These are phyloP conservation scores for Russula sp. DNA, from an alignment of 768 basidiomycete species.

Conservation along the genomic window DNA sequence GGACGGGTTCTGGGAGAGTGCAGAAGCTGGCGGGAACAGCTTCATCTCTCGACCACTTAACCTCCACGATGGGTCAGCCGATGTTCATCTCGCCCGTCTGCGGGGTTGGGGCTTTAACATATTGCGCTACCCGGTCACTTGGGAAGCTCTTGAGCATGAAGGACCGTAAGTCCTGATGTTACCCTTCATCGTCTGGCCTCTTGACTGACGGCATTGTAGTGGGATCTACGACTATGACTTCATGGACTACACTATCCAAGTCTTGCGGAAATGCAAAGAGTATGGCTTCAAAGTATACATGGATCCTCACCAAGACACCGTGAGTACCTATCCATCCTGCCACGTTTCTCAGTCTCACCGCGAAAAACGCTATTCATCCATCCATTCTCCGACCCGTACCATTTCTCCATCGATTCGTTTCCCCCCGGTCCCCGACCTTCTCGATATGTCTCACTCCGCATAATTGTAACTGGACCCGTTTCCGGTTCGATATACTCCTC, in stretches of 20 bases:
- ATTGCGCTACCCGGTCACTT: slow-evolving; percentile 78
- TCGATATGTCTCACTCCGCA: neutral
- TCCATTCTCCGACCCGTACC: neutral
- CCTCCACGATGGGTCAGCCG: slow-evolving; percentile 78
- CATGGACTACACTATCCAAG: slow-evolving; percentile 85
- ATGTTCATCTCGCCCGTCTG: slow-evolving; percentile 81
- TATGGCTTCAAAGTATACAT: slow-evolving; percentile 90
- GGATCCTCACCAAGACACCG: slow-evolving; percentile 94
- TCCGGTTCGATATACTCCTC: too few relatives aligned
- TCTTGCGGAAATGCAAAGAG: slow-evolving; percentile 86
- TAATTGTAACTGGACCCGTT: neutral
- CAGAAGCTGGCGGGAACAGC: slow-evolving; percentile 58
- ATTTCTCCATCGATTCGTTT: neutral
- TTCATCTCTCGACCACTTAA: slow-evolving; percentile 78
- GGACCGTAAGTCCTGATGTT: slow-evolving; percentile 72
- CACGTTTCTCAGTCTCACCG: neutral
- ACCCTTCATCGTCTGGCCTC: neutral
- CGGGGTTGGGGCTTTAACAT: slow-evolving; percentile 92
- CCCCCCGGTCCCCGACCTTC: neutral
- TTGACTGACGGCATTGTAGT: slow-evolving; percentile 36
- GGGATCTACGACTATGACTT: slow-evolving; percentile 87
- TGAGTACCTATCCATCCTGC: slow-evolving; percentile 37
- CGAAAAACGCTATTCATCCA: neutral
- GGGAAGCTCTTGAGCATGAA: slow-evolving; percentile 91
- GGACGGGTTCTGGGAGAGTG: slow-evolving; percentile 78